A percentile compares a stretch with the other conserved stretches of the same genome.
phyloP scores from a whole-genome alignment of 169 alveolate species.

The Plasmodium sp. region DNA sequence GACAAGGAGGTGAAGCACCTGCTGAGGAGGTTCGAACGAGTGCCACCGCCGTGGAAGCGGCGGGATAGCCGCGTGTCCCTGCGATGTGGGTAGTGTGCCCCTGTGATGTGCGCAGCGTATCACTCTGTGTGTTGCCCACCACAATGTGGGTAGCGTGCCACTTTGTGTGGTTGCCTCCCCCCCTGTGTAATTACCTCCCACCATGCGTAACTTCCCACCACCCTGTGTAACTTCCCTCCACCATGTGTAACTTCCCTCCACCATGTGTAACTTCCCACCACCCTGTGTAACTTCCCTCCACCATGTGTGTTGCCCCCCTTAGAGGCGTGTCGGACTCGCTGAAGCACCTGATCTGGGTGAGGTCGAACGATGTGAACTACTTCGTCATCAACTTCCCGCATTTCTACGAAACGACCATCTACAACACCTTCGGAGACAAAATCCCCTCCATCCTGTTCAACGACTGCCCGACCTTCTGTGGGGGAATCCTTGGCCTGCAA shows the following conservation, averaged over 20 bases:
- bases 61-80: background rate
- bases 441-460: constrained; percentile 48
- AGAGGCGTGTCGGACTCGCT: constrained; percentile 65
- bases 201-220: no score
- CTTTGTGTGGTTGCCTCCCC: no score
- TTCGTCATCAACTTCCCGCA: constrained; percentile 58
- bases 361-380: constrained; percentile 58
- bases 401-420: constrained; percentile 61
- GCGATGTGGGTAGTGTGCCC: background rate
- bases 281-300: background rate
- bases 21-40: constrained; percentile 32
- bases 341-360: constrained; percentile 48
- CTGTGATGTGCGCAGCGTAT: no score
- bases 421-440: constrained; percentile 57
- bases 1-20: constrained; percentile 37
- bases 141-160: no score
- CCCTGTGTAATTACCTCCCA: no score
- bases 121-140: background rate
- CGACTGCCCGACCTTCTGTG: constrained; percentile 68
- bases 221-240: no score
- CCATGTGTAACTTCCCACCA: background rate
- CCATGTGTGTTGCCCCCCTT: background rate
- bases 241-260: background rate
- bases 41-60: background rate
- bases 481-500: constrained; percentile 59